A percentile compares a stretch with the other conserved stretches of the same genome.
Conservation (phyloP, 2,329 filamentous ascomycete genomes). For the Coniochaeta prunicola region DNA sequence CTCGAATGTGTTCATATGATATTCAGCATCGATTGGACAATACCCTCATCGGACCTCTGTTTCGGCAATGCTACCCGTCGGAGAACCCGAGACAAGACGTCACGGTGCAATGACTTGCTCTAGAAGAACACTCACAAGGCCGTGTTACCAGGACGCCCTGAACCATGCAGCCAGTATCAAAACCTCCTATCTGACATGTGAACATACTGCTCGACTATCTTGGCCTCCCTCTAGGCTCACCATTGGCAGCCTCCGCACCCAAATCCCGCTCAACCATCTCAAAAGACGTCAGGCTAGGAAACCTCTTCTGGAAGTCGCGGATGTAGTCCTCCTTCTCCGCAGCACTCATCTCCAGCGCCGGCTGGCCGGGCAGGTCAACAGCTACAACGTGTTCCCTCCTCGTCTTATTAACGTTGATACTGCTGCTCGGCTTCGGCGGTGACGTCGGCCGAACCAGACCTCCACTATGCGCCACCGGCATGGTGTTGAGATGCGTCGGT, state of each 20-base stretch:
- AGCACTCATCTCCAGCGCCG: constrained; percentile 45
- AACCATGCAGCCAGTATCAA: background rate
- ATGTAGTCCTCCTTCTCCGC: constrained; percentile 60
- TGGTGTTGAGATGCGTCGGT: constrained; percentile 52
- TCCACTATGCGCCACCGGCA: constrained; percentile 27
- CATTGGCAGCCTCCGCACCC: constrained; percentile 24
- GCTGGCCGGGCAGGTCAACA: constrained; percentile 38
- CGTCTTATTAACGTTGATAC: constrained; percentile 13
- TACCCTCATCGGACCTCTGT: too few relatives aligned
- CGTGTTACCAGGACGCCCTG: constrained; percentile 1
- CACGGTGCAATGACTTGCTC: too few relatives aligned
- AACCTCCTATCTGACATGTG: background rate
- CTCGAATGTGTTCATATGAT: too few relatives aligned
- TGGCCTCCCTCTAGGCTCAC: constrained; percentile 4
- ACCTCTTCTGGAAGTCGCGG: constrained; percentile 71
- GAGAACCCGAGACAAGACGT: too few relatives aligned
- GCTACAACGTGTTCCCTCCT: constrained; percentile 33
- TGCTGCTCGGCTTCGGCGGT: constrained; percentile 30
- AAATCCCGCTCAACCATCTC: constrained; percentile 78
- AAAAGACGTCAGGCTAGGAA: constrained; percentile 75
- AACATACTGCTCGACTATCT: background rate
- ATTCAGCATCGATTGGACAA: too few relatives aligned
- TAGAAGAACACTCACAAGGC: too few relatives aligned
- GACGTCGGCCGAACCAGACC: constrained; percentile 30
- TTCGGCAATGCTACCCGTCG: too few relatives aligned